Base-by-base conservation (phyloP, 2,329 filamentous ascomycete genomes). In the Xylariaceae sp. region DNA sequence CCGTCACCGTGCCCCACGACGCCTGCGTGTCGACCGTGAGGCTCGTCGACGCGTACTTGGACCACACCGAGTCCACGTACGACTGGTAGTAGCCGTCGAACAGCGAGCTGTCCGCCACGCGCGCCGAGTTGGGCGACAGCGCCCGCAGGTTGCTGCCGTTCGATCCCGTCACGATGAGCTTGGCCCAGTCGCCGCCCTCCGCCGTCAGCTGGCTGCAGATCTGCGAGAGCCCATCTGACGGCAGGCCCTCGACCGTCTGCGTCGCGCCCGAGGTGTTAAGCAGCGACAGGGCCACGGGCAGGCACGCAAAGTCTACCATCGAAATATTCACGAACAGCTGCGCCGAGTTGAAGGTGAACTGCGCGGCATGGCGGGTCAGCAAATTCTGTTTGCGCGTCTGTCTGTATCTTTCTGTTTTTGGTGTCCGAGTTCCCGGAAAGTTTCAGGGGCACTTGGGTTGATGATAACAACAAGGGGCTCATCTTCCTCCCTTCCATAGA, bases 271-370 rank as follows among this genome's bases (percentile, higher is more conserved):
- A 53, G 14, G 61, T 61, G 39, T 67, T 70, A 35, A 58, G 57
- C 29, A 80, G 66, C 39, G 58, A 53, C 42, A 80, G 65, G 1
- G 72, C 68, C 32, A 82, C 68, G n/a, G 80, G 78, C 45, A 81
- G 53, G 46, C 64, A 64, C 40, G 87, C 72, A 57, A 89, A 89
- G 61, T 89, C 83, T 33, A 89, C 84, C 53, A 82, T 80, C 41
- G 69, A 76, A 47, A 89, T 78, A 46, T 83, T 83, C 46, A 73
- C 76, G 50, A 75, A 84, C 5, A 83, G 58, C 55, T 82, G 67
- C 19, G 54, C 49, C 22, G 57, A 47, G 55, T 82, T 82, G 58
- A 71, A 81, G 12, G 78, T 81, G 47, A 83, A 78, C 57, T n/a
- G 11, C 9, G 12, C 9, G 25, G 27, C 2, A 15, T 35, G 3